phyloP scores from a whole-genome alignment of 805 yeast species.

The Candida orba region DNA sequence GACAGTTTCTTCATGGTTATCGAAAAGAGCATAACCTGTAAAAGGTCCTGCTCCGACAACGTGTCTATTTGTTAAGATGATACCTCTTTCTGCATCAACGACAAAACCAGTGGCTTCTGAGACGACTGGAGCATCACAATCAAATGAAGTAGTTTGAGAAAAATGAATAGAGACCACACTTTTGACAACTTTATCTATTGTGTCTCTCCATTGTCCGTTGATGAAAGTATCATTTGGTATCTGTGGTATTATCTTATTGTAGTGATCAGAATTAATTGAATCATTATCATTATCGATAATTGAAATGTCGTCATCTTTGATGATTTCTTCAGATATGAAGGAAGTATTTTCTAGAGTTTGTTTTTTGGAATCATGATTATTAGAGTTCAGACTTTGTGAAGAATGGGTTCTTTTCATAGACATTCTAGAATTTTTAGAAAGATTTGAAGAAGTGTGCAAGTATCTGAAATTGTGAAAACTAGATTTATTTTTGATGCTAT shows the following conservation, averaged over 20 bases:
- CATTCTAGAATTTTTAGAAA: background rate
- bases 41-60: conserved; percentile 96
- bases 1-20: conserved; percentile 88
- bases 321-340: background rate
- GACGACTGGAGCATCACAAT: conserved; percentile 72
- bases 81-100: conserved; percentile 75
- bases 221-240: conserved; percentile 7
- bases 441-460: background rate
- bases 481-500: no score
- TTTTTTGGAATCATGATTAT: background rate
- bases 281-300: conserved; percentile 1
- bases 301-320: conserved; percentile 3
- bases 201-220: conserved; percentile 59
- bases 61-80: conserved; percentile 86
- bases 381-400: conserved; percentile 1
- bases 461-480: background rate
- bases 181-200: conserved; percentile 74
- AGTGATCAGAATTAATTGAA: background rate
- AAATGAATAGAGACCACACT: conserved; percentile 88
- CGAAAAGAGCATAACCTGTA: conserved; percentile 84
- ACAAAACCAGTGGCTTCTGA: conserved; percentile 96
- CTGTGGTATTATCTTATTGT: background rate
- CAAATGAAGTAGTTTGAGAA: conserved; percentile 79
- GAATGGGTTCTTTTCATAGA: background rate
- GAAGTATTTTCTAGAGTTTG: background rate